These are phyloP conservation scores for Ceratobasidium sp. DNA, from an alignment of 1,284 basidiomycete genomes.

Conservation along the genomic window DNA sequence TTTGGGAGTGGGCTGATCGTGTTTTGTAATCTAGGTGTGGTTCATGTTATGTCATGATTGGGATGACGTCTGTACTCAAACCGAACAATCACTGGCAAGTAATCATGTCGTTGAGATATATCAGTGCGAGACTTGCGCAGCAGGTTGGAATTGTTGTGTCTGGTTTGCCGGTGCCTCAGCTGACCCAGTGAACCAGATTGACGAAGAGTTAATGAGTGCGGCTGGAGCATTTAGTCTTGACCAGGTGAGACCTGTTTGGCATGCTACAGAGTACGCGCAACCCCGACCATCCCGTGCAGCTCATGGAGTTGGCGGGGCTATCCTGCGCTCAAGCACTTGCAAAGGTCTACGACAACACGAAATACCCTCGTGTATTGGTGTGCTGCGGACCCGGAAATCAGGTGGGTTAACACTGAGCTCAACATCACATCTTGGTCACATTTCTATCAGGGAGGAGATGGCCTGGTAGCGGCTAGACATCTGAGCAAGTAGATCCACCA, in stretches of 20 bases:
- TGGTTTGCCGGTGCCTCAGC: no score
- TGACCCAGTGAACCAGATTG: no score
- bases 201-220: constrained; percentile 89
- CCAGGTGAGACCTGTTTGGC: constrained; percentile 65
- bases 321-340: constrained; percentile 92
- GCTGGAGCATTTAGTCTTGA: constrained; percentile 90
- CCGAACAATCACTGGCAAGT: constrained; percentile 7
- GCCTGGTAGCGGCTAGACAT: constrained; percentile 95
- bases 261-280: neutral
- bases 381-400: constrained; percentile 98
- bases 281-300: constrained; percentile 58
- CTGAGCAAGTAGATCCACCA: constrained; percentile 65
- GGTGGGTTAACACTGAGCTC: constrained; percentile 50
- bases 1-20: constrained; percentile 62
- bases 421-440: constrained; percentile 5
- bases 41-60: constrained; percentile 12
- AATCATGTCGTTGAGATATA: constrained; percentile 76
- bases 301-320: constrained; percentile 99
- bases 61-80: constrained; percentile 22
- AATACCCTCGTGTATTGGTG: constrained; percentile 81
- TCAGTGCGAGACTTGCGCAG: constrained; percentile 82
- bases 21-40: constrained; percentile 18
- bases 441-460: constrained; percentile 82
- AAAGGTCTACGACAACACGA: constrained; percentile 74
- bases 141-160: constrained; percentile 62